phyloP scores from a whole-genome alignment of 345 rosid genomes.

The thale cress (Arabidopsis thaliana) region DNA sequence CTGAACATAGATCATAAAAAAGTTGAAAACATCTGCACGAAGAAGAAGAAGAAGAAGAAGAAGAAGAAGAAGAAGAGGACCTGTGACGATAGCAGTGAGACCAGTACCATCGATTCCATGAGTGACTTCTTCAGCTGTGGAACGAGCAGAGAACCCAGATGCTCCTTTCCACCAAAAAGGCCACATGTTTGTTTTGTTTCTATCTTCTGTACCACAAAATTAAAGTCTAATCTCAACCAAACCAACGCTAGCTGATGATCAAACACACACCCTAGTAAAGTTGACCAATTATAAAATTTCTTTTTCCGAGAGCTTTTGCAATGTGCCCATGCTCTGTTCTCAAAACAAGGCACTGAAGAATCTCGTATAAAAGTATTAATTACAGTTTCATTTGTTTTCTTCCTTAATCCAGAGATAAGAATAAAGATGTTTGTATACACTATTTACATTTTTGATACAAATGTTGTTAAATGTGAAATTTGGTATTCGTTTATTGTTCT shows the following conservation, averaged over 20 bases:
- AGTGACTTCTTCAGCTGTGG: slow-evolving; percentile 87
- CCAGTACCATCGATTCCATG: slow-evolving; percentile 70
- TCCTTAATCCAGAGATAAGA: neutral
- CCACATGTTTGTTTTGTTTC: slow-evolving; percentile 51
- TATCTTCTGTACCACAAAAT: neutral
- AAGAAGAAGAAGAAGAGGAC: slow-evolving; percentile 44
- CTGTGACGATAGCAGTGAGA: slow-evolving; percentile 85
- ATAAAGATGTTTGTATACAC: neutral
- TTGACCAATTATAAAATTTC: too few relatives aligned
- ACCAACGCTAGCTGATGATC: slow-evolving; percentile 23
- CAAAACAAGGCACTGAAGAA: neutral
- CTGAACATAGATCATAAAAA: slow-evolving; percentile 15
- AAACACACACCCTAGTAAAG: neutral
- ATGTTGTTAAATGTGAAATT: neutral
- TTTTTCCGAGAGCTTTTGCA: neutral
- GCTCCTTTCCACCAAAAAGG: slow-evolving; percentile 60
- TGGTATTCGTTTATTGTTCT: neutral
- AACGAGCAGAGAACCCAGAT: slow-evolving; percentile 78
- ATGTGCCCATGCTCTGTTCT: slow-evolving; percentile 12
- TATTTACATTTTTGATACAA: neutral
- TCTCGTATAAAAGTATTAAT: neutral
- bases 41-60: slow-evolving; percentile 22
- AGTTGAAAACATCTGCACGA: neutral
- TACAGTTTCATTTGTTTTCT: neutral
- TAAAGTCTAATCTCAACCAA: neutral